These are phyloP conservation scores for Coemansia umbellata DNA, from an alignment of 192 early-diverging fungal genomes.

Conservation along the genomic window DNA sequence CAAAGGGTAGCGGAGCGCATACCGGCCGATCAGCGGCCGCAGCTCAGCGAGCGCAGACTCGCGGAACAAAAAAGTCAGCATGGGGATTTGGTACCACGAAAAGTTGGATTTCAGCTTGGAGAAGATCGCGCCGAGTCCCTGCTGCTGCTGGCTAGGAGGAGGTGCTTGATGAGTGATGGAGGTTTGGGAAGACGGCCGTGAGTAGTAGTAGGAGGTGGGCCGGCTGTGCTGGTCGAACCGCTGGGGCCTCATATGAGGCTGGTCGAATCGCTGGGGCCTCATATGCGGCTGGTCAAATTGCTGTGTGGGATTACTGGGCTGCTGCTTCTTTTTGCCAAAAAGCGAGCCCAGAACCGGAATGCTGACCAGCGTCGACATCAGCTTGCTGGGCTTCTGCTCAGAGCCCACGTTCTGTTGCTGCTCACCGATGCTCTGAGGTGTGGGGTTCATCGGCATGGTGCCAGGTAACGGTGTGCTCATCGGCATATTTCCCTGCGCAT, in stretches of 20 bases:
- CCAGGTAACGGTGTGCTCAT: background rate
- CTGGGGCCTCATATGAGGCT: constrained; percentile 2
- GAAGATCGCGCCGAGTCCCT: background rate
- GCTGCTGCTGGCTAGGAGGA: background rate
- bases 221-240: background rate
- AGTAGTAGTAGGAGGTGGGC: constrained; percentile 8
- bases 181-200: constrained; percentile 2
- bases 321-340: constrained; percentile 28
- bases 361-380: constrained; percentile 35
- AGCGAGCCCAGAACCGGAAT: constrained; percentile 41
- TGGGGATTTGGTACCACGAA: constrained; percentile 26
- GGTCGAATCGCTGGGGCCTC: constrained; percentile 10
- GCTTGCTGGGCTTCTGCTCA: constrained; percentile 14
- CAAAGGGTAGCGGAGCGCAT: constrained; percentile 40
- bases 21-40: constrained; percentile 32
- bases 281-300: constrained; percentile 3
- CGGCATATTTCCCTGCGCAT: background rate
- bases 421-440: background rate
- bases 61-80: constrained; percentile 21
- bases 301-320: too few species aligned
- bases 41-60: constrained; percentile 10
- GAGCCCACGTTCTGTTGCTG: background rate
- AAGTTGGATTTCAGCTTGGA: background rate
- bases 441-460: background rate
- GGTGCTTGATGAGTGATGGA: background rate